A percentile compares a stretch with the other conserved stretches of the same genome.
phyloP scores from a whole-genome alignment of 768 basidiomycete genomes.

The Lyophyllum shimeji region DNA sequence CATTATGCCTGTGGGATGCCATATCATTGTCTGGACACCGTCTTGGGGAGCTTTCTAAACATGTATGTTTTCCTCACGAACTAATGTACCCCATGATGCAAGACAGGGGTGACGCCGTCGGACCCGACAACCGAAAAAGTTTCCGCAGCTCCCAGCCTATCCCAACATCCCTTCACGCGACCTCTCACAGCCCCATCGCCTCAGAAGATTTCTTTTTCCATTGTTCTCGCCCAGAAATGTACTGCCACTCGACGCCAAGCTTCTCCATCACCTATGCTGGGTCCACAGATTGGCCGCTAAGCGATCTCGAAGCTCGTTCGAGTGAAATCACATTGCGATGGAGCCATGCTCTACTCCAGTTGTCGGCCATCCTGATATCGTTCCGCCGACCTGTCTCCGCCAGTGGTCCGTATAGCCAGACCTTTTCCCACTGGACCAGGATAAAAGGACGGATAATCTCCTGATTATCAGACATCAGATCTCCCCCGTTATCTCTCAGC shows the following conservation, averaged over 20 bases:
- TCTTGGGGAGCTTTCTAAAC: neutral
- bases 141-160: neutral
- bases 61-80: neutral
- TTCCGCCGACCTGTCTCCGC: neutral
- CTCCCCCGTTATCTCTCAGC: neutral
- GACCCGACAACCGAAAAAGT: neutral
- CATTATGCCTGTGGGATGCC: neutral
- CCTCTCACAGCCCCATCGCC: neutral
- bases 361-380: neutral
- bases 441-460: constrained; percentile 1
- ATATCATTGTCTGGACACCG: neutral
- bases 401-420: neutral
- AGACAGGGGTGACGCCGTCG: neutral
- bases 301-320: neutral
- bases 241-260: neutral
- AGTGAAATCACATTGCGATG: neutral
- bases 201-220: neutral
- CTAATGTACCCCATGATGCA: neutral
- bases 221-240: neutral
- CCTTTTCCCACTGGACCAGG: constrained; percentile 2
- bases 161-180: neutral
- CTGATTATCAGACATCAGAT: neutral
- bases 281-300: neutral
- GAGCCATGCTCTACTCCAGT: neutral
- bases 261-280: neutral